phyloP scores from a whole-genome alignment of 2,329 filamentous ascomycete species.

The Trichoderma sp. region DNA sequence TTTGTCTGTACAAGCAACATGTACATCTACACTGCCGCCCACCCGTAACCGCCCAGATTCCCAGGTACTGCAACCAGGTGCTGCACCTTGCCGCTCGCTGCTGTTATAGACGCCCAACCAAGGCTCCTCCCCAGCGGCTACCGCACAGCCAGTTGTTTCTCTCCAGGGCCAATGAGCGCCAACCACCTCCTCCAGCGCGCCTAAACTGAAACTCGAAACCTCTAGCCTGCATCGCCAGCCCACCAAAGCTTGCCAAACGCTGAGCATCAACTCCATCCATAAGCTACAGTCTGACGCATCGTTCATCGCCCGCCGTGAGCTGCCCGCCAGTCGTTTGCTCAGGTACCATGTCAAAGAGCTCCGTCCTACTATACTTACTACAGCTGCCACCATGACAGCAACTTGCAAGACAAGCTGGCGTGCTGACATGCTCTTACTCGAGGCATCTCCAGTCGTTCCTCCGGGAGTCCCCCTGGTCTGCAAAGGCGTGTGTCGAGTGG shows the following conservation, averaged over 20 bases:
- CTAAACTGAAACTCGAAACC: slow-evolving; percentile 29
- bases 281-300: neutral
- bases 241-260: neutral
- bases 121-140: neutral
- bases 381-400: neutral
- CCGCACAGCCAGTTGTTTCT: neutral
- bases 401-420: neutral
- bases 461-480: neutral
- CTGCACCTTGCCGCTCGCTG: neutral
- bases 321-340: slow-evolving; percentile 15
- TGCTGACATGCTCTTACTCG: neutral
- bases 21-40: neutral
- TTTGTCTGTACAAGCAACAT: neutral
- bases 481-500: slow-evolving; percentile 21
- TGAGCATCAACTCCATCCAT: neutral
- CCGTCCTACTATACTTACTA: neutral
- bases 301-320: neutral
- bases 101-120: neutral
- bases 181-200: slow-evolving; percentile 25
- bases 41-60: neutral
- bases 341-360: neutral
- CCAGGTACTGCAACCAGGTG: neutral
- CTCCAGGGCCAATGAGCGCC: slow-evolving; percentile 25
- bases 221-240: slow-evolving; percentile 17
- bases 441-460: neutral